These are phyloP conservation scores for Austropuccinia psidii DNA, from an alignment of 1,284 basidiomycete species.

Conservation along the genomic window DNA sequence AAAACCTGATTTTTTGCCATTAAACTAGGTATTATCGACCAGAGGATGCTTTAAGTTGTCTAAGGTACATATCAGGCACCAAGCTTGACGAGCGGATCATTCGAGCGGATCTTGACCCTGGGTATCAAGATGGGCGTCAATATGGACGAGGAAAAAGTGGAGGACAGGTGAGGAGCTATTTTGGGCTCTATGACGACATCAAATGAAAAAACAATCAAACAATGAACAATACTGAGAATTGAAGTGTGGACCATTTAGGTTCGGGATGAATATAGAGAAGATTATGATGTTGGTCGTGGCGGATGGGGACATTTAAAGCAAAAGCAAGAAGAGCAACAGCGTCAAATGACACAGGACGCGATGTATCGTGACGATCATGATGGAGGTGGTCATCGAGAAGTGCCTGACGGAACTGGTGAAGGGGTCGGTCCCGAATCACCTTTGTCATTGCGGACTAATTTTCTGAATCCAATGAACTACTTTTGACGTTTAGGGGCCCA, in stretches of 20 bases:
- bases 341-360: slow-evolving; percentile 68
- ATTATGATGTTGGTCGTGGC: slow-evolving; percentile 73
- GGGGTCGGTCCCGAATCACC: not conserved
- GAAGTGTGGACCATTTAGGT: slow-evolving; percentile 53
- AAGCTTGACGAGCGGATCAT: slow-evolving; percentile 99
- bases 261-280: slow-evolving; percentile 90
- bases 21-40: slow-evolving; percentile 72
- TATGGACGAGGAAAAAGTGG: slow-evolving; percentile 95
- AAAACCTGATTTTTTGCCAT: no score
- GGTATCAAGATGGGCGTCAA: slow-evolving; percentile 92
- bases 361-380: slow-evolving; percentile 72
- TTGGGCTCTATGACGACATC: not conserved
- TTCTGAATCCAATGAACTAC: not conserved
- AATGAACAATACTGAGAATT: not conserved
- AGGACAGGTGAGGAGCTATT: slow-evolving; percentile 61
- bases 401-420: slow-evolving; percentile 45
- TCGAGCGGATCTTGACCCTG: slow-evolving; percentile 95
- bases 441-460: no score
- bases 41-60: slow-evolving; percentile 80
- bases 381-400: slow-evolving; percentile 72
- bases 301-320: slow-evolving; percentile 74
- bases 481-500: not conserved
- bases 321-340: slow-evolving; percentile 66
- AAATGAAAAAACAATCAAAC: not conserved
- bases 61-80: slow-evolving; percentile 90